phyloP scores from a whole-genome alignment of 2,329 filamentous ascomycete genomes.

The Fonsecaea nubica region DNA sequence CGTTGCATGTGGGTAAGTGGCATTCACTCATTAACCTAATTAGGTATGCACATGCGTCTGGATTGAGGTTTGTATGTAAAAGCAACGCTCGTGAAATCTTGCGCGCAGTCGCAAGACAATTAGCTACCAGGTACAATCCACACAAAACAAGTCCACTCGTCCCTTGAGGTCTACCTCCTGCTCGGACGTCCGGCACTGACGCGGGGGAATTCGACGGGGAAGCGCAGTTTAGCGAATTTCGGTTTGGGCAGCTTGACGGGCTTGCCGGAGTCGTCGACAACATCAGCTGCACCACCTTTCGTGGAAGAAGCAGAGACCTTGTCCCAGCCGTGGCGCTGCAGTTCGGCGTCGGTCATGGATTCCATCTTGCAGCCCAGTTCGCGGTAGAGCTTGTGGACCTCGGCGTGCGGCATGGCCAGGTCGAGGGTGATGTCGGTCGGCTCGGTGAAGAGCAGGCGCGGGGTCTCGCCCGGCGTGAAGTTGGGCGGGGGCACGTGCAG shows the following conservation, averaged over 20 bases:
- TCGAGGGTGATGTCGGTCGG: conserved; percentile 55
- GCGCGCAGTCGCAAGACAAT: too few species aligned
- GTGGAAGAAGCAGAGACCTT: conserved; percentile 51
- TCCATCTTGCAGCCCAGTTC: conserved; percentile 55
- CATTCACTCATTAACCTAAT: too few species aligned
- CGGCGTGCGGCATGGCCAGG: conserved; percentile 48
- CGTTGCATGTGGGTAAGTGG: too few species aligned
- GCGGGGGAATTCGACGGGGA: conserved; percentile 85
- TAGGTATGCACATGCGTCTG: too few species aligned
- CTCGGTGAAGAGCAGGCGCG: conserved; percentile 48
- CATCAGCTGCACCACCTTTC: conserved; percentile 63
- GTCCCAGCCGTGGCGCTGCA: conserved; percentile 49
- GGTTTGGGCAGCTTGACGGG: conserved; percentile 57
- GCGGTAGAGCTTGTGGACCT: conserved; percentile 50
- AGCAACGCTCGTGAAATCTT: too few species aligned
- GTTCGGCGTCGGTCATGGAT: conserved; percentile 50
- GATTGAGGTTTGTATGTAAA: too few species aligned
- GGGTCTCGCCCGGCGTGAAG: conserved; percentile 47
- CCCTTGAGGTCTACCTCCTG: conserved; percentile 8
- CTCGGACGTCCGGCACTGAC: conserved; percentile 33
- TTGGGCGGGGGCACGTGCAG: conserved; percentile 54
- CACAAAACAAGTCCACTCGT: too few species aligned
- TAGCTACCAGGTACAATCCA: too few species aligned
- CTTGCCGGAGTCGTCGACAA: conserved; percentile 68
- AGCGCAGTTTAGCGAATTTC: conserved; percentile 72